These are phyloP conservation scores for Rhizopus stolonifer DNA, from an alignment of 371 early-diverging fungal species.

Conservation along the genomic window DNA sequence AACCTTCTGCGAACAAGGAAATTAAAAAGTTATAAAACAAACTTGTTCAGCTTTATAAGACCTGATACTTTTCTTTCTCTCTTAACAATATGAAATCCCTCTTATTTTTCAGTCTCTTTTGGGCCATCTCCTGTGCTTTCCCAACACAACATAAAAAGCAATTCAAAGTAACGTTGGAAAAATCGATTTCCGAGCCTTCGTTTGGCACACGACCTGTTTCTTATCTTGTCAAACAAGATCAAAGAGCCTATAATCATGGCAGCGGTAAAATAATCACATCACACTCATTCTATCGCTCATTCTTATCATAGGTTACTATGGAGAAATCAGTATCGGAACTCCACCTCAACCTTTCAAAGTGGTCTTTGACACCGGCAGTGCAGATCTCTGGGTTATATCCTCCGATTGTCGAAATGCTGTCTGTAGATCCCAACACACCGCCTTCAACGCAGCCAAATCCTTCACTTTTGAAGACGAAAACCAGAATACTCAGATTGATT, in stretches of 20 bases:
- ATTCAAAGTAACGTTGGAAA: neutral
- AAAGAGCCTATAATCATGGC: conserved; percentile 38
- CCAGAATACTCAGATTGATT: conserved; percentile 48
- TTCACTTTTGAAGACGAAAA: conserved; percentile 16
- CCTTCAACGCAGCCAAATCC: conserved; percentile 8
- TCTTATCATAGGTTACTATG: conserved; percentile 56
- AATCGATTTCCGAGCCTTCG: neutral
- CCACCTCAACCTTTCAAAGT: conserved; percentile 69
- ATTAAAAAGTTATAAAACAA: neutral
- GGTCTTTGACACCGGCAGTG: conserved; percentile 78
- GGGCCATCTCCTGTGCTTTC: neutral
- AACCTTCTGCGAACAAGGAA: too few relatives aligned
- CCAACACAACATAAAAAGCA: neutral
- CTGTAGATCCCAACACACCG: conserved; percentile 23
- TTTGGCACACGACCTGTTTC: neutral
- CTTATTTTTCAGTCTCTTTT: neutral
- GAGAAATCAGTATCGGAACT: conserved; percentile 61
- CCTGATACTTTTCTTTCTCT: neutral
- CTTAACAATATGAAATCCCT: neutral
- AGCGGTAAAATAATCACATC: conserved; percentile 30
- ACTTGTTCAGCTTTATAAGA: neutral
- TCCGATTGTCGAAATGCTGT: conserved; percentile 78
- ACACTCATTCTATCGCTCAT: neutral
- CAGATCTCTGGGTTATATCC: conserved; percentile 89
- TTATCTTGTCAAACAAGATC: conserved; percentile 29